Base-by-base conservation (phyloP, 116 monocot species). In the Dioscorea cayenensis region DNA sequence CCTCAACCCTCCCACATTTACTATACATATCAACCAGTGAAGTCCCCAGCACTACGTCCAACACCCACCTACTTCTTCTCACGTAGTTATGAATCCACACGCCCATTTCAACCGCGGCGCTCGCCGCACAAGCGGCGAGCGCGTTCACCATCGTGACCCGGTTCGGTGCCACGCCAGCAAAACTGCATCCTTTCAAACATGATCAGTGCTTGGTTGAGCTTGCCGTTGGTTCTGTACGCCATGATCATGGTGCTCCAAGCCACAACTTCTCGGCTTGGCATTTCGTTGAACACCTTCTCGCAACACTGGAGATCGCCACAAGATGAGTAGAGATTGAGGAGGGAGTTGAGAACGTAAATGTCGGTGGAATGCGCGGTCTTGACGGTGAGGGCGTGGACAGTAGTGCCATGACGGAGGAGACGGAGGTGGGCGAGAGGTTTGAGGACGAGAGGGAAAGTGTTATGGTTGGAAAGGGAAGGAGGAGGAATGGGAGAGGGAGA, bases 161-260 rank as follows among this genome's bases (percentile, higher is more conserved):
- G 66, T 87, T 87, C 1, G 81, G 87, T 3, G 52, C 1, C 2
- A 78, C 65, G 10, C 87, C 81, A 14, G 73, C 51, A 23, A 78
- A 78, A 71, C 66, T 76, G 77, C 87, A 87, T 87, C 23, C 70
- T 29, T 25, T 76, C 67, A 37, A 87, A 83, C 49, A 50, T 17
- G 9, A 68, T 36, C n/a, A 87, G 51, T 7, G 87, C 75, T 13
- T 87, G 75, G 6, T 21, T 69, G 13, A 63, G 70, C 48, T 72
- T 68, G 5, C 62, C 58, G 13, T 18, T 32, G 10, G 65, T 59
- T 3, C 61, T 36, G 55, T 80, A 72, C 14, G 69, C 78, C 2
- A 37, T 51, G 51, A 91, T 77, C 67, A 91, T 52, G 25, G 82
- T 71, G 66, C 86, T 81, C 90, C 90, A 90, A 11, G 90, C 72